Conservation (phyloP, 352 stramenopile genomes). For the Phytophthora nicotianae region DNA sequence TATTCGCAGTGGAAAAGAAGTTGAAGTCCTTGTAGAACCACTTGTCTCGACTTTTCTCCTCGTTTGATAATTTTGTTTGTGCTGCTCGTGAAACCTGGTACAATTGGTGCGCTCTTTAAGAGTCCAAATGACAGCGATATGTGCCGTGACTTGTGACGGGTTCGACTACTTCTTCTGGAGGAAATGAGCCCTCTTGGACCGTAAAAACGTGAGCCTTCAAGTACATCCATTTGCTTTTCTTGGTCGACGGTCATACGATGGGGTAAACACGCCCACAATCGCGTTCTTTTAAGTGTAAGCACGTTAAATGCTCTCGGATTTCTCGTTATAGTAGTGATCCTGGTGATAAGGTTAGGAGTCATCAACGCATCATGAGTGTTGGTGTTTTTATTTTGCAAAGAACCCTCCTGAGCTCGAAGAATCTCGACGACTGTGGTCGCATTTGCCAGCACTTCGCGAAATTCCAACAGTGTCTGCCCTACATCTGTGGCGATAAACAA, state of each 20-base stretch:
- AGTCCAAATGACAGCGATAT: not conserved
- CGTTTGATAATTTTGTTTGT: not conserved
- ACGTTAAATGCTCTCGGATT: slow-evolving; percentile 10
- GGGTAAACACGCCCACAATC: slow-evolving; percentile 22
- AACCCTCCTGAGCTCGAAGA: slow-evolving; percentile 2
- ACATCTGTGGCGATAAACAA: slow-evolving; percentile 21
- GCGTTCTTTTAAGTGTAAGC: not conserved
- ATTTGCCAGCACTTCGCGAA: slow-evolving; percentile 20
- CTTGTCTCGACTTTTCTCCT: slow-evolving; percentile 2
- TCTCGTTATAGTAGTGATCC: slow-evolving; percentile 1
- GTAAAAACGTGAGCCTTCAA: slow-evolving; percentile 1
- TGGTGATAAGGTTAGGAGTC: slow-evolving; percentile 2
- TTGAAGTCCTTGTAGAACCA: slow-evolving; percentile 24
- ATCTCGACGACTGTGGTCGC: slow-evolving; percentile 3
- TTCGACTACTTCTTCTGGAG: slow-evolving; percentile 1
- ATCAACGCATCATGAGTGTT: not conserved
- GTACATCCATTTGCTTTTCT: slow-evolving; percentile 1
- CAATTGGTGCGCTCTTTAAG: not conserved
- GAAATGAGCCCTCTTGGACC: slow-evolving; percentile 1
- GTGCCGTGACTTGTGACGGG: slow-evolving; percentile 1
- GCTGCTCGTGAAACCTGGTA: not conserved
- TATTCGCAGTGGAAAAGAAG: slow-evolving; percentile 44
- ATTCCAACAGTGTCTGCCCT: slow-evolving; percentile 17
- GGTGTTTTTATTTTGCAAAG: not conserved
- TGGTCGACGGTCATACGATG: slow-evolving; percentile 8